Evolutionary conservation across 305 asterid genomes (phyloP), one percentile per base, ranked within the genome.

Genomic region (Solanum hybrid): DNA sequence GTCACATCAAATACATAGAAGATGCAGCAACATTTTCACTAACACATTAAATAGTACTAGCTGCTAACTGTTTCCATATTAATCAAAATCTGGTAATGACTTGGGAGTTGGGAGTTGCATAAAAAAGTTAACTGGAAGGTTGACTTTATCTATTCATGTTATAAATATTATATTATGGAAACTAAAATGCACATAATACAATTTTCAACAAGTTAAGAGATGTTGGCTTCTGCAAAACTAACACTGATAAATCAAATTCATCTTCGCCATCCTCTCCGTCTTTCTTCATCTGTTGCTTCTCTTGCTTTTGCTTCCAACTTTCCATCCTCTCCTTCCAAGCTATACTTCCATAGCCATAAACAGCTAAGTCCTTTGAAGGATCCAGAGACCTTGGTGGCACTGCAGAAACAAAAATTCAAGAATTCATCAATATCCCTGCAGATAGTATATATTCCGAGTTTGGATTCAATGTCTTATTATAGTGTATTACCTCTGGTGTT

Each of bases 241-340:
- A 92, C 94, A 88, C 71, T 40, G 91, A 90, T 82, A 90, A 33
- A 83, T 91, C 91, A 40, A 73, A 86, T 46, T 77, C 89, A 61
- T 91, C 92, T 11, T 35, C 91, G 39, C 67, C 83, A 8, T 89
- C 92, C 67, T 90, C 90, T 51, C 80, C 81, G 46, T 73, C 91
- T 90, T 84, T 86, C 51, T 16, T 40, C 10, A 81, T 90, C 37
- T 87, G 86, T 42, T 73, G 37, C 35, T 89, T 90, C 77, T 87
- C 92, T 91, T 90, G 92, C 75, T 90, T 90, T 39, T 89, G 57
- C 74, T 90, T 92, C 93, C 93, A 91, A 24, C 14, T 46, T 40
- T 89, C 91, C 92, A 92, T 88, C 75, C 92, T 90, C 90, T 92
- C 94, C 91, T 92, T 92, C 93, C 94, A 92, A 4, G 94, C 92